Evolutionary conservation across 441 rosid genomes (phyloP), one percentile per base, ranked within the genome.

Genomic region (Corymbia calophylla): DNA sequence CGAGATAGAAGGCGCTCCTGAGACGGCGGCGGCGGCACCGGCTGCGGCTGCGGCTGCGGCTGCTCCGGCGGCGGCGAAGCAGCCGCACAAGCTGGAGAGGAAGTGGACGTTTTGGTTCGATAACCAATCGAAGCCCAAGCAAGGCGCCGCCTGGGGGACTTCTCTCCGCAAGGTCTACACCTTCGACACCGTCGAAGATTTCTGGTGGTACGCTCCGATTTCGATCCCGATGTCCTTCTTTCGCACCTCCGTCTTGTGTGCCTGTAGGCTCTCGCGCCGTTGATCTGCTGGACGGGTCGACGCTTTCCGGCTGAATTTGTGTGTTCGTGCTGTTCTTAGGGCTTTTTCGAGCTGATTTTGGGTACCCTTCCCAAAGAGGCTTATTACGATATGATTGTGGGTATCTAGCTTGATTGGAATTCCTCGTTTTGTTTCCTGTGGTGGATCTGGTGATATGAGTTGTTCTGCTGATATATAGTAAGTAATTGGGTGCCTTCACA

Each of bases 31-130:
- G 13, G n/a, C 87, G 86, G 91, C n/a, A 8, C 0, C 62, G 13
- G n/a, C 87, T 84, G 91, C 88, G 29, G 9, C 27, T 5, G 6
- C 49, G 85, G 27, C 47, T 19, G 51, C 89, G 7, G 90, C 89
- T 64, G 87, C 53, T 84, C 91, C 23, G 58, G 53, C 88, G 32
- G 95, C 93, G 90, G 44, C 55, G 27, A 93, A 91, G 55, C 94
- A 92, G 87, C 93, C 93, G 27, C 96, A 97, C 91, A 95, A 95
- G 92, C 92, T 97, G 47, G 97, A 97, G 87, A 94, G 97, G 66
- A 95, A 95, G 91, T 97, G 99, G 99, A 90, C 98, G 13, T 96
- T 97, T 90, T 97, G 99, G 99, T 95, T 92, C 90, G 98, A 97
- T 89, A 95, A 95, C 90, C 97, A 94, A 91, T 96, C 97, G 47